Evolutionary conservation across 2,329 filamentous ascomycete genomes (phyloP).

Genomic region (Diaporthe citrichinensis): DNA sequence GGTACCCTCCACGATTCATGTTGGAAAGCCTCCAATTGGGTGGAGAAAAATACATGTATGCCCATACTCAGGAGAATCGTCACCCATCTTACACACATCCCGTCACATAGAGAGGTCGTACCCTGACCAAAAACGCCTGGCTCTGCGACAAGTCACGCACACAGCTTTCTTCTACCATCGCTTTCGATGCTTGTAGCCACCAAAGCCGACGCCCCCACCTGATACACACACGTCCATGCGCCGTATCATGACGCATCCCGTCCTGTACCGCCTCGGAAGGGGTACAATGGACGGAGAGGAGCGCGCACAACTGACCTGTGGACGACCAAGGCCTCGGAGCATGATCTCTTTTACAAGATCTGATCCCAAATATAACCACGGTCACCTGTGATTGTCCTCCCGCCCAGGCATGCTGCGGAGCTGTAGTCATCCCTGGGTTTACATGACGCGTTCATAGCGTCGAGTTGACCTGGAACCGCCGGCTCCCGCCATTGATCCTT

Average conservation of each 20-base stretch:
- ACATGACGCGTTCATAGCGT: conserved; percentile 35
- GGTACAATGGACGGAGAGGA: background rate
- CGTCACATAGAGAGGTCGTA: conserved; percentile 18
- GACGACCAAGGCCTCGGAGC: background rate
- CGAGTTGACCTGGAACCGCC: conserved; percentile 2
- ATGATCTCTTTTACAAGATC: conserved; percentile 28
- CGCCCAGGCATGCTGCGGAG: background rate
- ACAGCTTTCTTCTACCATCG: conserved; percentile 6
- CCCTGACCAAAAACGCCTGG: conserved; percentile 32
- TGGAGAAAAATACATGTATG: conserved; percentile 27
- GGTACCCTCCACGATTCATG: background rate
- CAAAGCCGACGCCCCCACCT: background rate
- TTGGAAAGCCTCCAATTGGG: conserved; percentile 4
- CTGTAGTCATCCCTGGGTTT: conserved; percentile 3
- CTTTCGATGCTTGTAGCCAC: background rate
- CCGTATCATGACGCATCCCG: background rate
- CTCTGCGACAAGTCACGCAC: conserved; percentile 26
- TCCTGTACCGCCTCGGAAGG: background rate
- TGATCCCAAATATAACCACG: background rate
- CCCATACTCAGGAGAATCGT: conserved; percentile 32
- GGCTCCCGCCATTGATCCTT: conserved; percentile 2
- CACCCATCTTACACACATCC: conserved; percentile 28
- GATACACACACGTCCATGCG: background rate
- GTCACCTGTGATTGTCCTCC: background rate
- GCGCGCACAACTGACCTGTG: background rate